These are phyloP conservation scores for Diaporthe citriasiana DNA, from an alignment of 2,329 filamentous ascomycete genomes.

Conservation along the genomic window DNA sequence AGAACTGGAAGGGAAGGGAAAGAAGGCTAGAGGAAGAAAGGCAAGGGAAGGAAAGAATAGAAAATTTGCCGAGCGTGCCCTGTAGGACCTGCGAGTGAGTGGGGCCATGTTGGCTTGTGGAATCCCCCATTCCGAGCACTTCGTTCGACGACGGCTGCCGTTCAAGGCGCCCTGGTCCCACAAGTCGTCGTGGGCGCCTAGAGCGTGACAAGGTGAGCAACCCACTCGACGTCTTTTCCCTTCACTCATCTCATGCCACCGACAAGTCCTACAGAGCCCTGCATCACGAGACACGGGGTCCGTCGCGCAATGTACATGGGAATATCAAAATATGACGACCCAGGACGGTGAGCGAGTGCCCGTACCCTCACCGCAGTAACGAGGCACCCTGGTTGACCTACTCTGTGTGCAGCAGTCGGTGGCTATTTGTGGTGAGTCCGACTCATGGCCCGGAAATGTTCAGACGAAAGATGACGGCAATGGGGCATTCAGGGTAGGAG, in stretches of 20 bases:
- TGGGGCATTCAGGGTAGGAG: slow-evolving; percentile 9
- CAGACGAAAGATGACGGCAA: slow-evolving; percentile 26
- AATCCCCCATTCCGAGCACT: slow-evolving; percentile 11
- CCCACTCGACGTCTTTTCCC: neutral
- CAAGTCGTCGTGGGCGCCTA: slow-evolving; percentile 18
- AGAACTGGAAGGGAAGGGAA: neutral
- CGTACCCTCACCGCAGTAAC: slow-evolving; percentile 4
- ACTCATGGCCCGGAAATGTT: slow-evolving; percentile 6
- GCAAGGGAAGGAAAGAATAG: slow-evolving; percentile 2
- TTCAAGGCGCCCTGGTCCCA: slow-evolving; percentile 18
- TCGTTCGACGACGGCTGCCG: slow-evolving; percentile 30
- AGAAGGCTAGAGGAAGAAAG: neutral
- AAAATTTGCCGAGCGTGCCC: slow-evolving; percentile 33
- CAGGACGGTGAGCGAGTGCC: neutral
- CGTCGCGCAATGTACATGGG: neutral
- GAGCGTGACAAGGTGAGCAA: slow-evolving; percentile 11
- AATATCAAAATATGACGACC: neutral
- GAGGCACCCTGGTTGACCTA: slow-evolving; percentile 2
- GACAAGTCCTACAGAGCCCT: neutral
- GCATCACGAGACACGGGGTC: slow-evolving; percentile 8
- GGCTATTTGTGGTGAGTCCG: slow-evolving; percentile 19
- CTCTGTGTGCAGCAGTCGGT: neutral
- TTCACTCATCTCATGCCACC: slow-evolving; percentile 19
- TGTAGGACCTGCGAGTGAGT: slow-evolving; percentile 28
- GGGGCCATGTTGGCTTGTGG: slow-evolving; percentile 1